Base-by-base conservation (phyloP, 1,284 basidiomycete species). In the Heterobasidion occidentale region DNA sequence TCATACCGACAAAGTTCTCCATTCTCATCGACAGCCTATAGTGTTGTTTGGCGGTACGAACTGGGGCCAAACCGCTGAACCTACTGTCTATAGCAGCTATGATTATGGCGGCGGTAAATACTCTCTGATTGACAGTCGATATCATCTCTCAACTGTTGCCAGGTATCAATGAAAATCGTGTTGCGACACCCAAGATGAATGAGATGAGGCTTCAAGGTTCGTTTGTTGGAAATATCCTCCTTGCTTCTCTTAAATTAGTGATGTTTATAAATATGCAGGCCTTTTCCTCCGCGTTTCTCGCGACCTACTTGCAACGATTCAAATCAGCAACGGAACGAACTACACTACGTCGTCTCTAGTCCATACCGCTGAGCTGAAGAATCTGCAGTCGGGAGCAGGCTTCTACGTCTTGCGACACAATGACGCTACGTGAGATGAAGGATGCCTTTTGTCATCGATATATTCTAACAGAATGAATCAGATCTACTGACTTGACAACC, bases 341-440 rank as follows among this genome's bases (percentile, higher is more conserved):
- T 76, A 76, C 58, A 76, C 76, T 20, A 74, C 74, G 1, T 73
- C 73, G 5, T 36, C 63, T 3, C 65, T 75, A 5, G 74, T 79
- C n/a, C 74, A 77, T 52, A 77, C 78, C 1, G 70, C 78, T 9
- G 76, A 77, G 60, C 63, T 80, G 17, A 69, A 72, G 20, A 82
- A 82, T 61, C 66, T 68, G 11, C 64, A 70, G n/a, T 77, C 73
- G 19, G 70, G 70, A 3, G 69, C 77, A 17, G 74, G 69, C 0
- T 84, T 83, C 64, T 83, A 83, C 61, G 67, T 83, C 54, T 65
- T 74, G 15, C 71, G 82, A 12, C 81, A 83, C 51, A 63, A 74
- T 58, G 65, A 68, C 51, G 76, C 77, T 5, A 69, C 72, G 76
- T 78, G 60, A 36, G 73, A 62, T 14, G 14, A 45, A 5, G 17